Conservation (phyloP, 495 filamentous ascomycete genomes). For the Penicillium bialowiezense region DNA sequence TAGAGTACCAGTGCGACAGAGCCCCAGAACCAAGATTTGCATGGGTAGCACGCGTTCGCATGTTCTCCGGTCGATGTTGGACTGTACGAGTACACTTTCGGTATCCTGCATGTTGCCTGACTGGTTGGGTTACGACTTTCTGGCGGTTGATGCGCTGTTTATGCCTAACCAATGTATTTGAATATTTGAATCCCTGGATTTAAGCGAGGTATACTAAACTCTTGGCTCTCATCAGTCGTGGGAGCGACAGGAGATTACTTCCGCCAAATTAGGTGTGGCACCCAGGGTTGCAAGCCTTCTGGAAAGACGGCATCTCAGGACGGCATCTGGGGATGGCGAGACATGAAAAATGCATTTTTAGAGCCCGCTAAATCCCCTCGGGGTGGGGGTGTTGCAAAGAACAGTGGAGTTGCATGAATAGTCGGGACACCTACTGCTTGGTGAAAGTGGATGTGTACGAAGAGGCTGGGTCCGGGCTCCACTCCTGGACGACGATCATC, state of each 20-base stretch:
- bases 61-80: constrained; percentile 9
- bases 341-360: neutral
- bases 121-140: neutral
- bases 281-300: neutral
- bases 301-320: neutral
- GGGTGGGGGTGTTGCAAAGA: neutral
- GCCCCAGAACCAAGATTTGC: constrained; percentile 13
- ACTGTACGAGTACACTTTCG: constrained; percentile 6
- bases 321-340: neutral
- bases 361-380: neutral
- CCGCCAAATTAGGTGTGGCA: too few species aligned
- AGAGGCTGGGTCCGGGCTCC: constrained; percentile 1
- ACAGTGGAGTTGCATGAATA: neutral
- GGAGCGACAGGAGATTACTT: too few species aligned
- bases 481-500: neutral
- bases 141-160: neutral
- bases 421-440: neutral
- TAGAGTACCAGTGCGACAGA: constrained; percentile 13
- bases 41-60: constrained; percentile 11
- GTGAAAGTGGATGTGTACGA: neutral
- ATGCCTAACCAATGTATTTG: neutral
- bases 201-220: neutral
- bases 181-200: neutral
- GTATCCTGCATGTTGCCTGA: constrained; percentile 5
- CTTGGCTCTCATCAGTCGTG: too few species aligned